These are phyloP conservation scores for Pichia sp. DNA, from an alignment of 1,139 yeast genomes.

Conservation along the genomic window DNA sequence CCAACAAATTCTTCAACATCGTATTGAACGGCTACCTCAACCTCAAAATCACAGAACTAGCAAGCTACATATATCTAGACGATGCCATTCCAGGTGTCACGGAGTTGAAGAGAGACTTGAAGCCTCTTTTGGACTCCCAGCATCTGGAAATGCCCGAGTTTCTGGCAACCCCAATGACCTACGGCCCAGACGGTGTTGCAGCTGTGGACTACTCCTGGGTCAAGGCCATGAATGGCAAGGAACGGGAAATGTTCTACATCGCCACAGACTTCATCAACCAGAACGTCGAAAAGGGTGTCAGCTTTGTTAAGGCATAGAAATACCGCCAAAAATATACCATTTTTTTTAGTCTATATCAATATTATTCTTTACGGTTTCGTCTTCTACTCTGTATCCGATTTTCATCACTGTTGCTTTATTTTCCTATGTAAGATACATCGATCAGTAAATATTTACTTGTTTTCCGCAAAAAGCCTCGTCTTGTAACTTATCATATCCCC, in stretches of 20 bases:
- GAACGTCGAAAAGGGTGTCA: slow-evolving; percentile 17
- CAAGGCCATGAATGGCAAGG: slow-evolving; percentile 51
- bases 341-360: neutral
- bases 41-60: slow-evolving; percentile 36
- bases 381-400: neutral
- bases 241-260: slow-evolving; percentile 51
- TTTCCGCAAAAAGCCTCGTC: neutral
- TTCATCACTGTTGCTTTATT: neutral
- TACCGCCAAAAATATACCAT: neutral
- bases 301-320: slow-evolving; percentile 4
- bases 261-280: slow-evolving; percentile 16
- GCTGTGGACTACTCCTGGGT: slow-evolving; percentile 47
- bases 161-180: slow-evolving; percentile 61
- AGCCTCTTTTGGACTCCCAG: slow-evolving; percentile 36
- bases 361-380: neutral
- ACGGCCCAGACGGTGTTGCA: slow-evolving; percentile 55
- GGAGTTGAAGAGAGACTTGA: slow-evolving; percentile 35
- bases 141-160: slow-evolving; percentile 26
- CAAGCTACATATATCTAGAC: slow-evolving; percentile 48
- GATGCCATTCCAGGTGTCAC: slow-evolving; percentile 41
- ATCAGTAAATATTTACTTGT: neutral
- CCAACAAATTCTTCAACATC: slow-evolving; percentile 68
- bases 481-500: neutral
- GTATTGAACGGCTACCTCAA: slow-evolving; percentile 36
- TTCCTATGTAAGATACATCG: neutral